Evolutionary conservation across 2,329 filamentous ascomycete species (phyloP).

Genomic region (Alternaria tenuissima): DNA sequence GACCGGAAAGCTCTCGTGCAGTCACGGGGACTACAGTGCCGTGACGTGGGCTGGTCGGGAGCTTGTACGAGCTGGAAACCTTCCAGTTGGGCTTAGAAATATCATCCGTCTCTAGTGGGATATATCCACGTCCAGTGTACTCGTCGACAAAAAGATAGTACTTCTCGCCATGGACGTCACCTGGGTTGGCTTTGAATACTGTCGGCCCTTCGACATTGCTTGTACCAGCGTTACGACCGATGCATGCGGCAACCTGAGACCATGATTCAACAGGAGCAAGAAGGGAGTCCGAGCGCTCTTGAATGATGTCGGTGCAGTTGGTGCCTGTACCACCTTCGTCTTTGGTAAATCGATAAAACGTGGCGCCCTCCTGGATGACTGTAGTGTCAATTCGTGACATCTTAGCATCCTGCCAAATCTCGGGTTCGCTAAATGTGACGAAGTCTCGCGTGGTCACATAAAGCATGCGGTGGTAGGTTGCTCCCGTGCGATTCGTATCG

Average conservation of each 20-base stretch:
- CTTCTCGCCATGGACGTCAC: conserved; percentile 61
- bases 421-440: conserved; percentile 58
- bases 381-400: conserved; percentile 63
- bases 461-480: conserved; percentile 63
- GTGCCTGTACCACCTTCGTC: conserved; percentile 61
- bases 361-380: conserved; percentile 54
- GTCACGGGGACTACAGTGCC: conserved; percentile 64
- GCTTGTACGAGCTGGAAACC: conserved; percentile 55
- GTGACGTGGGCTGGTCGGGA: conserved; percentile 62
- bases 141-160: conserved; percentile 66
- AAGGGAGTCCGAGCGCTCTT: conserved; percentile 58
- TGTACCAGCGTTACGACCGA: conserved; percentile 61
- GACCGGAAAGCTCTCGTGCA: conserved; percentile 52
- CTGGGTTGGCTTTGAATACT: conserved; percentile 60
- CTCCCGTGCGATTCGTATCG: conserved; percentile 54
- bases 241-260: conserved; percentile 58
- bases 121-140: conserved; percentile 61
- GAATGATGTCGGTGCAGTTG: conserved; percentile 64
- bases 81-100: conserved; percentile 61
- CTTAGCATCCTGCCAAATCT: conserved; percentile 62
- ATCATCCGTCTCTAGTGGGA: conserved; percentile 61
- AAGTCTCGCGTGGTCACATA: conserved; percentile 62
- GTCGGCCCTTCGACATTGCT: conserved; percentile 62
- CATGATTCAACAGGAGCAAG: conserved; percentile 55
- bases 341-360: conserved; percentile 64